Evolutionary conservation across 139 green algal species (phyloP), one percentile per base, ranked within the genome.

Genomic region (Picochlorum sp.): DNA sequence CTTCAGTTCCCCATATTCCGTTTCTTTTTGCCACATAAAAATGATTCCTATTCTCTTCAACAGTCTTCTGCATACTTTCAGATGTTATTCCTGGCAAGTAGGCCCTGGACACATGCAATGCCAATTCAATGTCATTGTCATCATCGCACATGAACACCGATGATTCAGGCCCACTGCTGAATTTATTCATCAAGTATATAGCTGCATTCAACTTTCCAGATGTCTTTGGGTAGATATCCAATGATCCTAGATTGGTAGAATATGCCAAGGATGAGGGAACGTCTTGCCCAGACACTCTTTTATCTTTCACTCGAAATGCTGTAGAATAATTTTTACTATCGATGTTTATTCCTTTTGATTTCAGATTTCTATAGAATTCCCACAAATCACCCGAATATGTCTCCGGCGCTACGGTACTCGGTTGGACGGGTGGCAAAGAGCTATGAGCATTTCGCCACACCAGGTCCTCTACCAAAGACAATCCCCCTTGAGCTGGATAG

Each of bases 101-200:
- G 13, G 37, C 61, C 32, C 20, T 59, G 24, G 15, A 50, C 5
- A 66, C 61, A 21, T 44, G n/a, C 37, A 38, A n/a, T 16, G 61
- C 61, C n/a, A 66, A 41, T 32, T 66, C 61, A 24, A 66, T 26
- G 37, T 66, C 61, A 32, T 66, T 66, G 44, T 66, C 61, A 66
- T 66, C 61, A 57, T 66, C 61, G 14, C 32, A 56, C 21, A 56
- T 59, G 14, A 66, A 66, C 10, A n/a, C 34, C 6, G 37, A 59
- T 14, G 52, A 18, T 20, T 44, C n/a, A 9, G n/a, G n/a, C 15
- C 23, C 41, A 24, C 23, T 32, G 5, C 13, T 34, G 15, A 54
- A 66, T 18, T n/a, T 38, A 14, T 52, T 26, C 24, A 66, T 66
- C 13, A 66, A 28, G 13, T 66, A 66, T 44, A 34, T 10, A 56